Percentiles rank a stretch among this genome's conserved stretches.
These are phyloP conservation scores for Butyriboletus appendiculatus DNA, from an alignment of 1,284 basidiomycete species.

Conservation along the genomic window DNA sequence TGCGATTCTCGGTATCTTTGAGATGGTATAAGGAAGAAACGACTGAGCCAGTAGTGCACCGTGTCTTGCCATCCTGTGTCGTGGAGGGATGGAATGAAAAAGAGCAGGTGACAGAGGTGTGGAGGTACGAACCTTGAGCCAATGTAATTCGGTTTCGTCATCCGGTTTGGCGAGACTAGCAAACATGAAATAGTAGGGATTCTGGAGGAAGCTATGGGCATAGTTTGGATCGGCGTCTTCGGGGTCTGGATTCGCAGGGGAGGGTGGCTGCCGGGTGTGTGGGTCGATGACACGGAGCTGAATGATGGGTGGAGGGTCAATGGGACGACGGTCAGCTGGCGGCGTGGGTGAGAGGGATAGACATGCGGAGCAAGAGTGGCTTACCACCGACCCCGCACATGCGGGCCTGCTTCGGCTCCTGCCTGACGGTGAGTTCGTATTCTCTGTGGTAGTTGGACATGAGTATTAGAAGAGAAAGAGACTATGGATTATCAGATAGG, in stretches of 20 bases:
- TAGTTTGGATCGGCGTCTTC: constrained; percentile 40
- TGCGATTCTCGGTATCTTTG: constrained; percentile 85
- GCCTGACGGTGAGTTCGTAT: constrained; percentile 82
- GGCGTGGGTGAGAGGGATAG: constrained; percentile 7
- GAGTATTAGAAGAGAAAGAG: background rate
- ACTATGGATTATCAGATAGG: constrained; percentile 17
- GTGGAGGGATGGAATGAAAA: background rate
- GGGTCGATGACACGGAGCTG: constrained; percentile 87
- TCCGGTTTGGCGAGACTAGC: constrained; percentile 86
- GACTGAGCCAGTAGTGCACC: constrained; percentile 86
- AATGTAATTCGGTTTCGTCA: constrained; percentile 89
- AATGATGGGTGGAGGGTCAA: constrained; percentile 97
- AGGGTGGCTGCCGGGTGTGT: constrained; percentile 41
- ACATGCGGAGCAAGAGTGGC: constrained; percentile 38
- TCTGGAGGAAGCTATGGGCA: constrained; percentile 67
- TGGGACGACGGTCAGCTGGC: constrained; percentile 86
- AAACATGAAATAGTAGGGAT: constrained; percentile 95
- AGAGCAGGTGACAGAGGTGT: background rate
- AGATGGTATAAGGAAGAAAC: constrained; percentile 95
- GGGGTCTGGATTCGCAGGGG: constrained; percentile 19
- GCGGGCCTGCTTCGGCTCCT: constrained; percentile 88
- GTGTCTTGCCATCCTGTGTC: constrained; percentile 78
- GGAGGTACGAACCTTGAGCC: constrained; percentile 64
- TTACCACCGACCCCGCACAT: constrained; percentile 94
- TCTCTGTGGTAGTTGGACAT: constrained; percentile 48